Base-by-base conservation (phyloP, 2,329 filamentous ascomycete species). In the Aspergillus quadricinctus region DNA sequence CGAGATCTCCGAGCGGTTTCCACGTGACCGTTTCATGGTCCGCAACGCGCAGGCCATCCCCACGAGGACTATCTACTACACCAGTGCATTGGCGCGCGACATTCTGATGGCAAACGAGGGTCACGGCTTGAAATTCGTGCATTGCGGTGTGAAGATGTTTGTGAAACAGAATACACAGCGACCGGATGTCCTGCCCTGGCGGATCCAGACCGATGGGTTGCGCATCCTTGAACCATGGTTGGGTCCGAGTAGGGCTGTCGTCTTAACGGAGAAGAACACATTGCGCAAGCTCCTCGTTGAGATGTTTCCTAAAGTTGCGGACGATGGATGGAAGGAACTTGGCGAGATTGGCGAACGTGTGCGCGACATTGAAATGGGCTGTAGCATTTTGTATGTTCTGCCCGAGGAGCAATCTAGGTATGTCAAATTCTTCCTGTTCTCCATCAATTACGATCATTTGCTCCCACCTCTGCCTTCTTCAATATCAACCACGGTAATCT, bases 71-170 rank as follows among this genome's bases (percentile, higher is more conserved):
- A 93, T 99, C 65, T 99, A 99, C 81, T 99, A 97, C 80, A 95
- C 92, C 10, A 92, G 88, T 37, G 83, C 85, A 4, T 82, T 97
- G 11, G 88, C 91, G 23, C 88, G 92, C 31, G 88, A 93, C 62
- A 94, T 99, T 53, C 82, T 99, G 3, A 84, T 82, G 3, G 83
- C 88, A 69, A 99, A 99, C 72, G 92, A 97, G 74, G 90, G 91
- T 46, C 87, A 89, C 28, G 92, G 92, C 48, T 88, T 97, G 75
- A 96, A 94, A 72, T 96, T 99, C 70, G 89, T 99, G 50, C 94
- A 99, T 75, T 93, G 89, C 51, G 94, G 94, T 61, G 92, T 99
- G 35, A 96, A 96, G 78, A 97, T 97, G 91, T 99, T 96, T 72
- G 94, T 97, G 80, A 96, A 96, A 79, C 93, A 97, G 74, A 92